A percentile compares a stretch with the other conserved stretches of the same genome.
Evolutionary conservation across 2,329 filamentous ascomycete genomes (phyloP).

Genomic region (Diaporthe batatas): DNA sequence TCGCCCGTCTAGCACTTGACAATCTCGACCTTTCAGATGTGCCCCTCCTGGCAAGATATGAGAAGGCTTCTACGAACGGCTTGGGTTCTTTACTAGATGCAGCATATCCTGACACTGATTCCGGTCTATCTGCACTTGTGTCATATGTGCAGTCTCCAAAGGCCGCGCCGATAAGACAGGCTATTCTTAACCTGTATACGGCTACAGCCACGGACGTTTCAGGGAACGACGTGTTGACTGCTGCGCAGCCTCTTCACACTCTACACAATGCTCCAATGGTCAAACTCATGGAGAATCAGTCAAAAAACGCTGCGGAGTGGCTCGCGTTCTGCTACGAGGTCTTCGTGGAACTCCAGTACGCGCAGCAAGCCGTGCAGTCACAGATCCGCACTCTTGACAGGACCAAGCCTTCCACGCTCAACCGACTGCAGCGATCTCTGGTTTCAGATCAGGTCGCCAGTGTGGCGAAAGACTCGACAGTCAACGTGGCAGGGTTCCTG

Average conservation of each 20-base stretch:
- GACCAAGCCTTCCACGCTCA: conserved; percentile 67
- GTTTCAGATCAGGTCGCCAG: conserved; percentile 67
- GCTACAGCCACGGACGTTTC: conserved; percentile 43
- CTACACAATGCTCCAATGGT: conserved; percentile 70
- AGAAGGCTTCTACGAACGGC: conserved; percentile 19
- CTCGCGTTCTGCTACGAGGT: conserved; percentile 66
- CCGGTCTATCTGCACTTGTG: conserved; percentile 42
- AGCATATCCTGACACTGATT: conserved; percentile 16
- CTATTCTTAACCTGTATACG: conserved; percentile 51
- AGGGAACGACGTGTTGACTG: conserved; percentile 21
- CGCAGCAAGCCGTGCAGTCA: conserved; percentile 57
- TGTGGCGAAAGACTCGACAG: conserved; percentile 73
- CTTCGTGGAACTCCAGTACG: conserved; percentile 58
- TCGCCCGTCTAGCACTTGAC: conserved; percentile 59
- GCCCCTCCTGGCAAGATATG: conserved; percentile 34
- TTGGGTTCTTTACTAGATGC: conserved; percentile 34
- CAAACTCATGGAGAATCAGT: conserved; percentile 56
- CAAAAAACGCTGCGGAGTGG: conserved; percentile 59
- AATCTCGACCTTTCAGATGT: conserved; percentile 63
- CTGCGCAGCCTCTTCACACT: conserved; percentile 67
- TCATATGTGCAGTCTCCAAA: conserved; percentile 50
- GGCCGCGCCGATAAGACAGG: conserved; percentile 50
- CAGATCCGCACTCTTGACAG: conserved; percentile 59
- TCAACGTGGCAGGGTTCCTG: conserved; percentile 66
- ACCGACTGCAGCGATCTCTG: conserved; percentile 71